phyloP scores from a whole-genome alignment of 2,329 filamentous ascomycete species.

The Nakataea oryzae region DNA sequence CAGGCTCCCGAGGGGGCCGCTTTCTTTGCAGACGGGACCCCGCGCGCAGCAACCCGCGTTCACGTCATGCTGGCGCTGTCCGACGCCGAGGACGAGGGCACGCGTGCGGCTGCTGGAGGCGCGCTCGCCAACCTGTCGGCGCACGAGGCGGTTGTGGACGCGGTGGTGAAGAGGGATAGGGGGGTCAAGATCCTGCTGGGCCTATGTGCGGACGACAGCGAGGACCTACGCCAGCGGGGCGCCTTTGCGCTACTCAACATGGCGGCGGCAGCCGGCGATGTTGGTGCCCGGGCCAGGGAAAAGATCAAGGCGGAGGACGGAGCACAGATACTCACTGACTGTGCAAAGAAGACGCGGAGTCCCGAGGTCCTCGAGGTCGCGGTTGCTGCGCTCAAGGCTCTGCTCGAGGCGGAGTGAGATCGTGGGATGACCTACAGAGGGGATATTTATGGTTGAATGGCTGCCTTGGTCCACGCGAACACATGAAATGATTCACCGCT shows the following conservation, averaged over 20 bases:
- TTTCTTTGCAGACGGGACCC: constrained; percentile 55
- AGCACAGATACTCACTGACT: constrained; percentile 57
- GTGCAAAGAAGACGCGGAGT: constrained; percentile 57
- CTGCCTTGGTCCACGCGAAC: no score
- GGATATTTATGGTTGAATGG: no score
- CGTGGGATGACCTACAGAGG: no score
- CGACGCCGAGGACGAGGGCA: constrained; percentile 72
- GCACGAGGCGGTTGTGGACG: constrained; percentile 63
- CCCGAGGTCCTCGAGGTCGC: constrained; percentile 61
- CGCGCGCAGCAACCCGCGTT: constrained; percentile 59
- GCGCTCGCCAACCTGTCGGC: constrained; percentile 76
- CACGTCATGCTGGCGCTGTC: constrained; percentile 80
- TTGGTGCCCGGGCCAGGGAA: constrained; percentile 48
- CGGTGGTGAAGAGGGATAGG: constrained; percentile 58
- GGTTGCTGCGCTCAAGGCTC: constrained; percentile 60
- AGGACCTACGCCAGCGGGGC: constrained; percentile 61
- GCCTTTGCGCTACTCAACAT: constrained; percentile 68
- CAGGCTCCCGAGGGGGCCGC: constrained; percentile 55
- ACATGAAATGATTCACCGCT: no score
- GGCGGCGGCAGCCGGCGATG: constrained; percentile 53
- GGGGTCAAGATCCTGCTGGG: constrained; percentile 72
- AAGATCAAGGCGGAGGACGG: constrained; percentile 53
- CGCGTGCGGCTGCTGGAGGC: constrained; percentile 75
- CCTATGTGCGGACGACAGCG: constrained; percentile 63
- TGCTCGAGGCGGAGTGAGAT: constrained; percentile 1